phyloP scores from a whole-genome alignment of 495 filamentous ascomycete species.

The Aspergillus incahuasiensis region DNA sequence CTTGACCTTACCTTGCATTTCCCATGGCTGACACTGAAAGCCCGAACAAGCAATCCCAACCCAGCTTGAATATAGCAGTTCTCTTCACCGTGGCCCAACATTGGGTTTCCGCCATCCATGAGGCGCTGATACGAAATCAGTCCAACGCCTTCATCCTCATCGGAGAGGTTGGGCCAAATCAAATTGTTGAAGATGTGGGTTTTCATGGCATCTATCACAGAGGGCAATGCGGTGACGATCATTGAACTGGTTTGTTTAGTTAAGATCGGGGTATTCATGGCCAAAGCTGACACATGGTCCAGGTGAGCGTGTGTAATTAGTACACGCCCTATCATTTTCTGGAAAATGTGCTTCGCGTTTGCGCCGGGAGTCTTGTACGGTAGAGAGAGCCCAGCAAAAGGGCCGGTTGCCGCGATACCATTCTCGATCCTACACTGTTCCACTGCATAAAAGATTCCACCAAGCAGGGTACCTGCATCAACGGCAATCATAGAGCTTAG shows the following conservation, averaged over 20 bases:
- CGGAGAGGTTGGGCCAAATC: constrained; percentile 95
- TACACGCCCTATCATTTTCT: constrained; percentile 75
- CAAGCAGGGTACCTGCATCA: constrained; percentile 86
- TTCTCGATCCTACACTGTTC: constrained; percentile 41
- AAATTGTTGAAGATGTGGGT: constrained; percentile 94
- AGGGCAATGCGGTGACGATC: constrained; percentile 75
- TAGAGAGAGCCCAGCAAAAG: constrained; percentile 72
- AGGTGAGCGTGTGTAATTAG: constrained; percentile 93
- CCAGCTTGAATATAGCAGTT: constrained; percentile 80
- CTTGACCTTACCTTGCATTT: constrained; percentile 65
- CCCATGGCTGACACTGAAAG: constrained; percentile 80
- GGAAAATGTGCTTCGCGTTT: constrained; percentile 75
- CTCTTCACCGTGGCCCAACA: constrained; percentile 67
- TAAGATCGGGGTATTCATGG: constrained; percentile 84
- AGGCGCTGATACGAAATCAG: constrained; percentile 86
- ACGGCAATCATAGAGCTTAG: constrained; percentile 80
- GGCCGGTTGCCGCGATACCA: constrained; percentile 41
- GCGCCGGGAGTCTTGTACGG: constrained; percentile 56
- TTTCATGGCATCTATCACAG: constrained; percentile 83
- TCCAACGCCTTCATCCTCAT: constrained; percentile 92
- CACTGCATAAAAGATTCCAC: constrained; percentile 73
- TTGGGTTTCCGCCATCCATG: constrained; percentile 78
- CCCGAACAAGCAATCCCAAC: constrained; percentile 73
- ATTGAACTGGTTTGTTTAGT: constrained; percentile 71
- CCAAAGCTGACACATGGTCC: constrained; percentile 86